Base-by-base conservation (phyloP, 768 basidiomycete species). In the Pilatotrama ljubarskyi region DNA sequence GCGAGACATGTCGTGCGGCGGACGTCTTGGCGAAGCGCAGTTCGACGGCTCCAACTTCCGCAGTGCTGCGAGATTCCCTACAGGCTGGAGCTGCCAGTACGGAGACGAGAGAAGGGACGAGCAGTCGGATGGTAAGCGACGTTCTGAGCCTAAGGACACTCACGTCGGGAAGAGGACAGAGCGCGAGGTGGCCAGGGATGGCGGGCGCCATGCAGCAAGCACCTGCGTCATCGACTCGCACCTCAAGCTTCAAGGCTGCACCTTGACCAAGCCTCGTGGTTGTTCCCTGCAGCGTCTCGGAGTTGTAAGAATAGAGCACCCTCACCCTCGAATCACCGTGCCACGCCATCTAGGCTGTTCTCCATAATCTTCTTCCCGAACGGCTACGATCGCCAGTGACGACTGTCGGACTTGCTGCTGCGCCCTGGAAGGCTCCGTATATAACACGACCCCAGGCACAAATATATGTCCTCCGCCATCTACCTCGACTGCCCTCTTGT, bases 311-410 rank as follows among this genome's bases (percentile, higher is more conserved):
- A 55, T 55, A 55, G 55, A 38, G 46, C 36, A 26, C 35, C 35
- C 43, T 38, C 13, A 8, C 36, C 44, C 42, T 25, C 36, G 24
- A 48, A 55, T 55, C 46, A 22, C 36, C 22, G 25, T 36, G 37
- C 55, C 22, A 46, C 55, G 47, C 55, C 55, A 55, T 55, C 36
- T 36, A 55, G 55, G 36, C 55, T 48, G 37, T 40, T 38, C 46
- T 57, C 26, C n/a, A 15, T 26, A 49, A 40, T 11, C 13, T 41
- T 49, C 25, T 35, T 15, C 55, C 55, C 38, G 36, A 13, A 38
- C 55, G 55, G 55, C 55, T 46, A 32, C 22, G 47, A 57, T 57
- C 55, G 55, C 54, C 1, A 36, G 20, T 46, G 47, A 38, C 55
- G 55, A 42, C 7, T 32, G 24, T 57, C 55, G 55, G 55, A 49